Percentiles rank a stretch among this genome's conserved stretches.
phyloP scores from a whole-genome alignment of 148 eudicot genomes.

The Polygonum maritimum region DNA sequence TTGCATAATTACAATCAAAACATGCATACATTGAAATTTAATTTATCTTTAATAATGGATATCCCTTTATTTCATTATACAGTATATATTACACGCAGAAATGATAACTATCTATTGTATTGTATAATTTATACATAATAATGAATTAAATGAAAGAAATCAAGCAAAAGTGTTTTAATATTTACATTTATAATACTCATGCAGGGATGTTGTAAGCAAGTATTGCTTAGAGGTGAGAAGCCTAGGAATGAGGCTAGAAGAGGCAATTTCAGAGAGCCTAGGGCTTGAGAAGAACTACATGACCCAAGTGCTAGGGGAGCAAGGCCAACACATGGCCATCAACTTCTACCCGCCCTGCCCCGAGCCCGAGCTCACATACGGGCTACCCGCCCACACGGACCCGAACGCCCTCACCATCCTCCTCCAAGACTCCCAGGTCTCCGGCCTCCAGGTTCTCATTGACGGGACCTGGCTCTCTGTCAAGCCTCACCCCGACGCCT shows the following conservation, averaged over 20 bases:
- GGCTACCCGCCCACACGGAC: slow-evolving; percentile 83
- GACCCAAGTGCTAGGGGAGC: slow-evolving; percentile 52
- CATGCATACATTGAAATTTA: no score
- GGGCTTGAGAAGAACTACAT: slow-evolving; percentile 53
- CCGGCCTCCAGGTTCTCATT: slow-evolving; percentile 78
- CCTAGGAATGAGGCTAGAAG: slow-evolving; percentile 65
- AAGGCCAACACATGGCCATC: slow-evolving; percentile 93
- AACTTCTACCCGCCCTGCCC: slow-evolving; percentile 92
- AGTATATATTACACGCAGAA: not conserved
- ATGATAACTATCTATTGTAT: no score
- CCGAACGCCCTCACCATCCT: slow-evolving; percentile 93
- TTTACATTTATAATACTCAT: not conserved
- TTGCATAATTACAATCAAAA: no score
- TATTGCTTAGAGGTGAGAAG: slow-evolving; percentile 55
- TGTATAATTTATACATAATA: no score
- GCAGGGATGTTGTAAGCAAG: slow-evolving; percentile 51
- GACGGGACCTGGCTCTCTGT: slow-evolving; percentile 69
- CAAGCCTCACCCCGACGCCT: slow-evolving; percentile 65
- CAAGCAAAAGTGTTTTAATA: not conserved
- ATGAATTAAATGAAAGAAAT: no score
- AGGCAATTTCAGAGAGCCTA: slow-evolving; percentile 67
- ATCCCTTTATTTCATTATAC: not conserved
- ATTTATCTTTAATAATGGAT: no score
- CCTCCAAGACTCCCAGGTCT: slow-evolving; percentile 57
- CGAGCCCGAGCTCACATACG: slow-evolving; percentile 75